phyloP scores from a whole-genome alignment of 2,329 filamentous ascomycete genomes.

The Aspergillaceae sp. region DNA sequence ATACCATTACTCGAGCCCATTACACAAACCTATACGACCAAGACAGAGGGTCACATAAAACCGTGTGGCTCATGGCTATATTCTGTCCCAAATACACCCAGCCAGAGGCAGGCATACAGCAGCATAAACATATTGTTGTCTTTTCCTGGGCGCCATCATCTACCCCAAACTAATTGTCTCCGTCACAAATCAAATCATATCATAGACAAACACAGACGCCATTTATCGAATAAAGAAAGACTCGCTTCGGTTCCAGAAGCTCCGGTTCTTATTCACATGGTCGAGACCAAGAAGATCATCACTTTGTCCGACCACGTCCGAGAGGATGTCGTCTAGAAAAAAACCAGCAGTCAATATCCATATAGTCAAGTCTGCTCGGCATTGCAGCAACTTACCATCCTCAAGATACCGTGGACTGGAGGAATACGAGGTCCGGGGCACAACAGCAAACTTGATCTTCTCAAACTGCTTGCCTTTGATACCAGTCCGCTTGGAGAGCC shows the following conservation, averaged over 20 bases:
- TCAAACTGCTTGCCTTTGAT: conserved; percentile 98
- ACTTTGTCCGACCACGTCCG: conserved; percentile 62
- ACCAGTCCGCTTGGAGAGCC: conserved; percentile 83
- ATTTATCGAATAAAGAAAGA: conserved; percentile 55
- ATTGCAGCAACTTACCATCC: conserved; percentile 58
- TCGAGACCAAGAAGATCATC: conserved; percentile 65
- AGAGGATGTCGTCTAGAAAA: conserved; percentile 37
- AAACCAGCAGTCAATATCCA: conserved; percentile 3
- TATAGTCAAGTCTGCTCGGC: background rate
- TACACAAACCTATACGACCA: background rate
- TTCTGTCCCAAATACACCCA: no score
- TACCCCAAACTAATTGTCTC: no score
- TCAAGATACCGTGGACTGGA: conserved; percentile 73
- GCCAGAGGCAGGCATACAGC: conserved; percentile 2
- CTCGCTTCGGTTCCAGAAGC: conserved; percentile 52
- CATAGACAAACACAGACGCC: conserved; percentile 1
- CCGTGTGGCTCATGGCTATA: no score
- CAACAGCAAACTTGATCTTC: conserved; percentile 91
- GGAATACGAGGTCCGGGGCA: conserved; percentile 62
- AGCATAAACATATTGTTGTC: no score
- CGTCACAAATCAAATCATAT: no score
- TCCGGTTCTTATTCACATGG: conserved; percentile 54
- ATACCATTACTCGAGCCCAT: background rate
- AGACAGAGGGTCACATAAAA: no score
- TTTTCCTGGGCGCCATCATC: conserved; percentile 5